Conservation (phyloP, 345 rosid genomes). For the Salix caprea region DNA sequence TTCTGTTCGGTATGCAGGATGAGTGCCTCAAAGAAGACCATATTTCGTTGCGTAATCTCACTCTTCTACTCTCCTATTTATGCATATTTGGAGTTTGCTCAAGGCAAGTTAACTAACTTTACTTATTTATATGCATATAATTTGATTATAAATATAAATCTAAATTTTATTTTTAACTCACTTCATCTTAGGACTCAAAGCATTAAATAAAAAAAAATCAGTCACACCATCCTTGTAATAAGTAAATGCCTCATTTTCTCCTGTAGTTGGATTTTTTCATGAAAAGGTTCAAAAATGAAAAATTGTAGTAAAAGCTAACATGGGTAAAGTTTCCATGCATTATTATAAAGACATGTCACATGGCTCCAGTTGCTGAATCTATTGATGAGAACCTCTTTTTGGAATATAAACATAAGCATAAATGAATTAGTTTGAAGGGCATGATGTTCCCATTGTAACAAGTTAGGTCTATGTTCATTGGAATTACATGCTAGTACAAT, state of each 20-base stretch:
- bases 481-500: not conserved
- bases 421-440: not conserved
- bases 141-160: too few relatives aligned
- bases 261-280: too few relatives aligned
- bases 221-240: too few relatives aligned
- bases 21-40: conserved; percentile 75
- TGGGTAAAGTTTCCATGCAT: too few relatives aligned
- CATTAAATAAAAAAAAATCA: too few relatives aligned
- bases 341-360: too few relatives aligned
- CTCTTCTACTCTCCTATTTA: conserved; percentile 74
- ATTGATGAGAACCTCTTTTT: not conserved
- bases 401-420: not conserved
- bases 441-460: not conserved
- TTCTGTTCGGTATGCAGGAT: conserved; percentile 42
- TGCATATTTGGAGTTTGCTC: conserved; percentile 82
- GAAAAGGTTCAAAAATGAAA: not conserved
- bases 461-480: not conserved
- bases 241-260: too few relatives aligned
- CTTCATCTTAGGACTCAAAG: too few relatives aligned
- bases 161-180: too few relatives aligned
- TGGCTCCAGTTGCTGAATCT: not conserved
- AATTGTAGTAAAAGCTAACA: not conserved
- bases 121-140: not conserved
- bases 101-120: conserved; percentile 43
- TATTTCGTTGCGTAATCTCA: conserved; percentile 70